A percentile compares a stretch with the other conserved stretches of the same genome.
These are phyloP conservation scores for Komagataella populi DNA, from an alignment of 805 yeast species.

Conservation along the genomic window DNA sequence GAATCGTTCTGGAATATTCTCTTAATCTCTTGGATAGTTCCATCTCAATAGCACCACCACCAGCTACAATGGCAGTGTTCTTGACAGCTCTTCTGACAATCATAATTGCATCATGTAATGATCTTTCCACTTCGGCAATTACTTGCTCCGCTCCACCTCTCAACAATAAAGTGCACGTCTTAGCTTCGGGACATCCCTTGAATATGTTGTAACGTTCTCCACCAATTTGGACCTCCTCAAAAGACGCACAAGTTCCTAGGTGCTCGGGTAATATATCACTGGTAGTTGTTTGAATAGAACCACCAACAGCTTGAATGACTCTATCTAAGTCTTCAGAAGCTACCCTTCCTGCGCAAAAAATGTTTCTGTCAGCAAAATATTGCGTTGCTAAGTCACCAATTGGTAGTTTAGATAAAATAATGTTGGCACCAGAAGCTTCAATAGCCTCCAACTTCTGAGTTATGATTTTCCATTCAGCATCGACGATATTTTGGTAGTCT, in stretches of 20 bases:
- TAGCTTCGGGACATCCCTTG: slow-evolving; percentile 83
- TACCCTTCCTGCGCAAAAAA: slow-evolving; percentile 97
- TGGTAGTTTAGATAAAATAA: slow-evolving; percentile 87
- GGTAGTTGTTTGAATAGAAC: slow-evolving; percentile 68
- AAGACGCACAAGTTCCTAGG: slow-evolving; percentile 71
- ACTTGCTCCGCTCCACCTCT: slow-evolving; percentile 99
- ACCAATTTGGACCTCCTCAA: slow-evolving; percentile 94
- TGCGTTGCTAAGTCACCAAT: slow-evolving; percentile 99
- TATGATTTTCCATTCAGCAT: slow-evolving; percentile 98
- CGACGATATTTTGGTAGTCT: slow-evolving; percentile 92
- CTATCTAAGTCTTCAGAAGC: slow-evolving; percentile 82
- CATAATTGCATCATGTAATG: slow-evolving; percentile 97
- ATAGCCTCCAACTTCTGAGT: slow-evolving; percentile 75
- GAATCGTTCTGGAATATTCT: slow-evolving; percentile 74
- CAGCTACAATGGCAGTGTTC: slow-evolving; percentile 83
- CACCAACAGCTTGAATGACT: slow-evolving; percentile 90
- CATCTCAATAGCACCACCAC: slow-evolving; percentile 99
- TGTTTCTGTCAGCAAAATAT: slow-evolving; percentile 89
- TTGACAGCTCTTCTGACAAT: slow-evolving; percentile 90
- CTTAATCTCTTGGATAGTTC: slow-evolving; percentile 82
- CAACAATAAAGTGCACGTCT: slow-evolving; percentile 83
- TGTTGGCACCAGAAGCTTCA: slow-evolving; percentile 76
- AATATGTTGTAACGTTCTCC: slow-evolving; percentile 90
- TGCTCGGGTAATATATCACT: slow-evolving; percentile 56
- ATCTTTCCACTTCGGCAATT: slow-evolving; percentile 95